Evolutionary conservation across 139 green algal species (phyloP), one percentile per base, ranked within the genome.

Genomic region (Pleodorina starrii): DNA sequence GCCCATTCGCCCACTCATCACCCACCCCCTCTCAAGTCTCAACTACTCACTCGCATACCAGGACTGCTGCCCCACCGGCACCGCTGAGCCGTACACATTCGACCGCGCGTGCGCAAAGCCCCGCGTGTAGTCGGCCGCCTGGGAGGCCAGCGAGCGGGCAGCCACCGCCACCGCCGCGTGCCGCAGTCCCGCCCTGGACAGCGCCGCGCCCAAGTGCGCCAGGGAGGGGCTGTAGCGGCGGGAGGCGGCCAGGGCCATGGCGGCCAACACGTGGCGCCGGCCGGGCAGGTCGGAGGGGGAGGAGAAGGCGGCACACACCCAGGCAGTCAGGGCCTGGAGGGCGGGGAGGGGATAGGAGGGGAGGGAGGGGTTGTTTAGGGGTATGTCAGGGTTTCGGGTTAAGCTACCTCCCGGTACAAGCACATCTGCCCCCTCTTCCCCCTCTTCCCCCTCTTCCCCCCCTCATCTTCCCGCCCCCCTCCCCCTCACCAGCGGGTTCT

Each of bases 81-180:
- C 1, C 9, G 1, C 0, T 32, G 23, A 1, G 23, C 51, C 54
- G 36, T 54, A 4, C 54, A 66, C 54, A 66, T 66, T 66, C 54
- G 54, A 21, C 9, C 54, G 54, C 7, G 5, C 54, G 29, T 66
- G 54, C 2, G 44, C 40, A 23, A 88, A 69, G 46, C 60, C 32
- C n/a, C n/a, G n/a, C n/a, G 1, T 51, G 66, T 79, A 79, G 29
- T 71, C 60, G 0, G 38, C 35, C 10, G 12, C 83, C 1, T 9
- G 9, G 2, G 83, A 71, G 17, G 36, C 21, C 83, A 88, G 46
- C 23, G 32, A 44, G 5, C 83, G 35, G 1, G 46, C 35, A 25
- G 38, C 83, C 66, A 88, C 83, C 46, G 83, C 66, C 66, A 88
- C 68, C 7, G 83, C 83, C 35, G 48, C 48, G 2, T 32, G 14